Evolutionary conservation across 768 basidiomycete genomes (phyloP).

Genomic region (Lactarius evosmus): DNA sequence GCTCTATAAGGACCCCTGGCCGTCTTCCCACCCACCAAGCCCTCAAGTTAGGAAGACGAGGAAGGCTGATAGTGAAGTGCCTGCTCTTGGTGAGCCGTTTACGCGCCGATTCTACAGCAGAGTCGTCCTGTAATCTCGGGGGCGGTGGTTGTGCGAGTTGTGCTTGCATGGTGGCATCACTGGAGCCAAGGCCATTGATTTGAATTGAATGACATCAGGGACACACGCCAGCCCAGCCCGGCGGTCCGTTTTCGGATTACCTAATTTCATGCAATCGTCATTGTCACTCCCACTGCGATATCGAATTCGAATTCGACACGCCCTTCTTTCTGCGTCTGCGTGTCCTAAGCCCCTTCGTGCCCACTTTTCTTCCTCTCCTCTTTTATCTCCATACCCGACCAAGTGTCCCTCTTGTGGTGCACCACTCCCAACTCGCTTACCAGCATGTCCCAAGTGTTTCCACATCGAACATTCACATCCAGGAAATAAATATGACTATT

Average conservation of each 20-base stretch:
- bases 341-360: neutral
- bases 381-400: neutral
- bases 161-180: constrained; percentile 13
- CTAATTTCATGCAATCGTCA: neutral
- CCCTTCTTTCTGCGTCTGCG: neutral
- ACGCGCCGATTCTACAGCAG: constrained; percentile 10
- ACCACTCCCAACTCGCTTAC: constrained; percentile 58
- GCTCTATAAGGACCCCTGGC: neutral
- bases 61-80: neutral
- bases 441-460: constrained; percentile 73
- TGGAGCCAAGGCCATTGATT: neutral
- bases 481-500: constrained; percentile 53
- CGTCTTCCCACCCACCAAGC: neutral
- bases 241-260: neutral
- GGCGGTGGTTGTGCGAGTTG: constrained; percentile 16
- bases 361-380: neutral
- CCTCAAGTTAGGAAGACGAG: constrained; percentile 5
- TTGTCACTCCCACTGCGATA: too few species aligned
- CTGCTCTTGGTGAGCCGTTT: constrained; percentile 4
- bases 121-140: neutral
- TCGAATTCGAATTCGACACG: neutral
- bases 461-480: constrained; percentile 59
- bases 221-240: neutral
- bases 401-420: constrained; percentile 62
- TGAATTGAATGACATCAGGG: constrained; percentile 10